Evolutionary conservation across 306 rosid genomes (phyloP), one percentile per base, ranked within the genome.

Genomic region (Pyrus pyrifolia): DNA sequence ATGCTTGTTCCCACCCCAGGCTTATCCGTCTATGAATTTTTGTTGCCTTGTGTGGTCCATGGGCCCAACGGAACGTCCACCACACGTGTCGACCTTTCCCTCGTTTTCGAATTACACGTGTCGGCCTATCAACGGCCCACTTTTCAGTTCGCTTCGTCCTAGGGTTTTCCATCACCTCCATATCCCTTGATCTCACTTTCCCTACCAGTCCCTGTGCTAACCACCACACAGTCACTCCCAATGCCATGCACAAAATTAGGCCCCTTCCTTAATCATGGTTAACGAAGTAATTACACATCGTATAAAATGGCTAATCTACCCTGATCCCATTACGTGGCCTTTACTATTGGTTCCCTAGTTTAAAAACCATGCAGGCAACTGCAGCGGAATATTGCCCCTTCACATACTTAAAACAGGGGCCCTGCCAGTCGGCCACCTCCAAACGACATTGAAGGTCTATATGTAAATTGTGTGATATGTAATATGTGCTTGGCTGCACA

Each of bases 141-240:
- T 70, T 64, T 74, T 23, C 74, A 86, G 84, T 85, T 87, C 74
- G 66, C 86, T 90, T 92, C 95, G 72, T 82, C 87, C 44, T 87
- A 86, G 66, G 55, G 77, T 71, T 72, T 72, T 72, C 83, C 78
- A 81, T 80, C 79, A 12, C 71, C 57, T 79, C 75, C 75, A 33
- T 62, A 80, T 75, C 81, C 61, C 21, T 45, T 12, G 17, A 3
- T 15, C 71, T 57, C 13, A 5, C 38, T 25, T 5, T 49, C 80
- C 70, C 35, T 27, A 61, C 55, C 55, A 15, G 21, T 49, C 7
- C 53, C 53, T 4, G 15, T 5, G 55, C 3, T 68, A 66, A 44
- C 68, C 65, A 58, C 77, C 74, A 64, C 76, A 44, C 33, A 21
- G 53, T 19, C 68, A 8, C 53, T 71, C 22, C 61, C 78, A 49